phyloP scores from a whole-genome alignment of 805 yeast genomes.

The Cyberlindnera mrakii region DNA sequence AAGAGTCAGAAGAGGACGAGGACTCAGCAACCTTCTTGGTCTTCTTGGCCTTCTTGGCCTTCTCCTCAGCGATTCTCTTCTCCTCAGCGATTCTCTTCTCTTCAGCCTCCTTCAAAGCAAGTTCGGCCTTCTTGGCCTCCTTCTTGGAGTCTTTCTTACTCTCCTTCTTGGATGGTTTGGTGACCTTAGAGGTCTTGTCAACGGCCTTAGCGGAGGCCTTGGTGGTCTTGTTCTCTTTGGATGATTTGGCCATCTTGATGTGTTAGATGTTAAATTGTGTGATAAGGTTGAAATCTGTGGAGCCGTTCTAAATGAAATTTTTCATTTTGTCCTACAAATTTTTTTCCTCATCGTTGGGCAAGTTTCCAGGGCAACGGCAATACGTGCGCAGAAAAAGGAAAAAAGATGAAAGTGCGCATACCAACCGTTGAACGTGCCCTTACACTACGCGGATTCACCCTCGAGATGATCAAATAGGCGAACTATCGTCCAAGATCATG shows the following conservation, averaged over 20 bases:
- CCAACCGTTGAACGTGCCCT: too few relatives aligned
- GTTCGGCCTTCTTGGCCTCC: constrained; percentile 26
- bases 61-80: constrained; percentile 19
- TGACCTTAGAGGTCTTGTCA: constrained; percentile 19
- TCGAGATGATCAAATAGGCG: too few relatives aligned
- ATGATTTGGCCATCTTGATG: constrained; percentile 4
- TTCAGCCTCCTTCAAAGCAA: constrained; percentile 21
- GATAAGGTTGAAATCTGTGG: too few relatives aligned
- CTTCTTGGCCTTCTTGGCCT: too few relatives aligned
- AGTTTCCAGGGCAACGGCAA: background rate
- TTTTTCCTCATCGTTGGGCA: constrained; percentile 1
- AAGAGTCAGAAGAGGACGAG: constrained; percentile 16
- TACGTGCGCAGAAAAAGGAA: background rate
- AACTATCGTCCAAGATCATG: too few relatives aligned
- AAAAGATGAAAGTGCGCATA: background rate
- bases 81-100: constrained; percentile 19
- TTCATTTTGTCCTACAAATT: background rate
- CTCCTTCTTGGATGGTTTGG: constrained; percentile 21
- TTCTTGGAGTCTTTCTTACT: constrained; percentile 20
- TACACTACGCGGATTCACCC: too few relatives aligned
- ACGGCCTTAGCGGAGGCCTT: constrained; percentile 11
- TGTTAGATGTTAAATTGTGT: background rate
- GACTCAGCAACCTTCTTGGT: constrained; percentile 23
- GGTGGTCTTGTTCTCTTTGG: constrained; percentile 11
- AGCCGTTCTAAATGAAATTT: background rate